These are phyloP conservation scores for Paxillus rubicundulus DNA, from an alignment of 768 basidiomycete species.

Conservation along the genomic window DNA sequence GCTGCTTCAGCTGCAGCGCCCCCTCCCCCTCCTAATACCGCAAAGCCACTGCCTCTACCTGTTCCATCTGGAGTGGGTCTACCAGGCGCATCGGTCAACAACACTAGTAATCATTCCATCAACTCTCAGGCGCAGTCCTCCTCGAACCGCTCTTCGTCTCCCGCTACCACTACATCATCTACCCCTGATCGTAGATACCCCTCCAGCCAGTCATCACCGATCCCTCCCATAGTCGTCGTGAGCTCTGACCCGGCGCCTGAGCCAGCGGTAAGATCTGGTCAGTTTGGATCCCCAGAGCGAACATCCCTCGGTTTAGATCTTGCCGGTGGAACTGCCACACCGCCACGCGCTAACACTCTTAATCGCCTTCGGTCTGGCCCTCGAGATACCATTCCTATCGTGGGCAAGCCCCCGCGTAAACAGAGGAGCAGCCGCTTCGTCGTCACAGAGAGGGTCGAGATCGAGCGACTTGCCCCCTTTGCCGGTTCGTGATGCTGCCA, in stretches of 20 bases:
- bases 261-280: constrained; percentile 38
- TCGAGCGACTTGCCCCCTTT: constrained; percentile 91
- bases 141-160: constrained; percentile 44
- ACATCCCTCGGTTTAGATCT: constrained; percentile 48
- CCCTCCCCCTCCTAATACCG: constrained; percentile 61
- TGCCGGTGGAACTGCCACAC: constrained; percentile 42
- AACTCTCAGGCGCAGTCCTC: constrained; percentile 37
- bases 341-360: constrained; percentile 66
- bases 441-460: constrained; percentile 93
- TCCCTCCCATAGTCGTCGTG: constrained; percentile 86
- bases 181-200: constrained; percentile 60
- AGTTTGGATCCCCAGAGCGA: constrained; percentile 47
- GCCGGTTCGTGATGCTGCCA: constrained; percentile 47
- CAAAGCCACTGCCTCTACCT: constrained; percentile 62
- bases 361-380: constrained; percentile 78
- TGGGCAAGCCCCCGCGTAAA: constrained; percentile 95
- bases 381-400: constrained; percentile 95
- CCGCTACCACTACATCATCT: constrained; percentile 37
- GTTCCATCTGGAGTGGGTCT: constrained; percentile 38
- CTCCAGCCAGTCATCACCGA: constrained; percentile 42
- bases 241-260: constrained; percentile 66
- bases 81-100: constrained; percentile 35
- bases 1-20: constrained; percentile 40
- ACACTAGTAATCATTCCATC: constrained; percentile 39
- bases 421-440: constrained; percentile 97